Evolutionary conservation across 495 filamentous ascomycete genomes (phyloP), one percentile per base, ranked within the genome.

Genomic region (Massariosphaeria phaeospora): DNA sequence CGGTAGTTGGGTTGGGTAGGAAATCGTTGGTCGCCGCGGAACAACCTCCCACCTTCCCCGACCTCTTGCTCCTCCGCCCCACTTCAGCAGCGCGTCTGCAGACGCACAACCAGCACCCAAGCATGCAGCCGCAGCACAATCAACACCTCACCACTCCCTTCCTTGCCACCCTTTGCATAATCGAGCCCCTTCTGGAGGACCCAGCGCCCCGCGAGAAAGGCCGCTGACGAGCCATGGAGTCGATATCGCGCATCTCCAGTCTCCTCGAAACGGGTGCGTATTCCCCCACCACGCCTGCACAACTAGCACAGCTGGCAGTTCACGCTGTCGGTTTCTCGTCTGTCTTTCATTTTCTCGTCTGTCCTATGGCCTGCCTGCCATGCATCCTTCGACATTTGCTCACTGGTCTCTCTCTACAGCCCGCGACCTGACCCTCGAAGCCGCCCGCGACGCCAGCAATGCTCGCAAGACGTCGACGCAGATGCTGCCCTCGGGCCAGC

Each of bases 371-470:
- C 44, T n/a, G n/a, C n/a, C n/a, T n/a, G 43, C 35, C 30, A 55
- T 53, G 49, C 56, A 64, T 39, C 54, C 62, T 38, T 51, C 51
- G 38, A 40, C 40, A 41, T 59, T 34, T 46, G 40, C 48, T 48
- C 46, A 62, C 47, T 66, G 46, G 41, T 55, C 45, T 25, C 55
- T 55, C 25, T 47, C 48, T 47, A 48, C 75, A 89, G 93, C 93
- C 68, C 82, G 93, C 67, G 93, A 97, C 69, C 83, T 98, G 65
- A 98, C 93, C 34, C 82, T 98, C 66, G 93, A 98, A 76, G 94
- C 93, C 44, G 91, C 93, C 61, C 73, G 78, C 15, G 70, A 73
- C 63, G 74, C 77, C 48, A 70, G 70, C 43, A 69, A 72, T 49
- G 74, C 73, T 17, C 69, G 79, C 48, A 79, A 78, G 21, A 74